Percentiles rank a stretch among this genome's conserved stretches.
Conservation (phyloP, 306 rosid genomes). For the Lathyrus oleraceus region DNA sequence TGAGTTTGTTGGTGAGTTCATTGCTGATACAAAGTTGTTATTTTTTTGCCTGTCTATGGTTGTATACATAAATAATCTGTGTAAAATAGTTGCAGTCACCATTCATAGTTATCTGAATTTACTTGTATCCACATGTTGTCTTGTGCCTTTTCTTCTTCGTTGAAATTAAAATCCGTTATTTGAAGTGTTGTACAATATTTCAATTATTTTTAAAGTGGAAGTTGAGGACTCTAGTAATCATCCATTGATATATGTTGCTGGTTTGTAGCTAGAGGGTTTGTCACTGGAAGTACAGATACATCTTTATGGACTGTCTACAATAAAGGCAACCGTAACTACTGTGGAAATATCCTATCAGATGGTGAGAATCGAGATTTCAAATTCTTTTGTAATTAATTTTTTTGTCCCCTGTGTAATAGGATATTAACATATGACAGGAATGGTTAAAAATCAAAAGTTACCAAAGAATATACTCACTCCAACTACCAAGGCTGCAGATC, state of each 20-base stretch:
- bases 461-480: constrained; percentile 81
- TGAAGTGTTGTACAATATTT: constrained; percentile 10
- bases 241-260: constrained; percentile 25
- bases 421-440: constrained; percentile 47
- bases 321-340: constrained; percentile 73
- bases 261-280: constrained; percentile 81
- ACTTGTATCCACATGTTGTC: not conserved
- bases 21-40: not conserved
- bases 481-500: constrained; percentile 92
- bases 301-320: constrained; percentile 93
- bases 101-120: constrained; percentile 2
- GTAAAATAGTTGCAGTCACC: not conserved
- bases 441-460: constrained; percentile 86
- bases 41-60: constrained; percentile 4
- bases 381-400: not conserved
- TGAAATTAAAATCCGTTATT: constrained; percentile 1
- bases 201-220: not conserved
- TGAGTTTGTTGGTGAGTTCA: constrained; percentile 88
- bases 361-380: constrained; percentile 43
- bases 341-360: constrained; percentile 83
- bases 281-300: constrained; percentile 98
- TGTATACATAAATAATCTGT: not conserved
- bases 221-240: constrained; percentile 16
- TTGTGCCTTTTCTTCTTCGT: constrained; percentile 17
- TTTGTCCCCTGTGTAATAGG: constrained; percentile 22